Evolutionary conservation across 2,329 filamentous ascomycete species (phyloP).

Genomic region (Fusarium coffeatum): DNA sequence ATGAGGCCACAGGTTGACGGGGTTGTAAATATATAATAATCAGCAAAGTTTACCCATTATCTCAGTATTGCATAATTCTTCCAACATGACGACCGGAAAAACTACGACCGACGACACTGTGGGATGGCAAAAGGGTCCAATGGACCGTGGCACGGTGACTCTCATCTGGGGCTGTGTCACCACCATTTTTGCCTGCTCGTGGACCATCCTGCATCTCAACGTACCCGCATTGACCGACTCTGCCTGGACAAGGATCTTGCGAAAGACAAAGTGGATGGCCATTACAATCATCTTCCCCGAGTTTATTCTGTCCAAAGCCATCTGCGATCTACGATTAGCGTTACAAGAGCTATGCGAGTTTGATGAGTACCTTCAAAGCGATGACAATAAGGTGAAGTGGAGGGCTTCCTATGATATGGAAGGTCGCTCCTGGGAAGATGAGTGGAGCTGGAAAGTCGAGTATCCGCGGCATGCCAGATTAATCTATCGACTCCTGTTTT

Average conservation of each 20-base stretch:
- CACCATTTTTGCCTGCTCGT: background rate
- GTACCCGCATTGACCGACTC: accelerated
- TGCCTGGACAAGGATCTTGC: accelerated
- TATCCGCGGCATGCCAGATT: background rate
- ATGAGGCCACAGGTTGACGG: no score
- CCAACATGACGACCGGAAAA: background rate
- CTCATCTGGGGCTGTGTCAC: background rate
- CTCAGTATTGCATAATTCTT: no score
- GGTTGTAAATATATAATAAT: no score
- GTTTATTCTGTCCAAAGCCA: background rate
- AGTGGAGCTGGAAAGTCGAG: background rate
- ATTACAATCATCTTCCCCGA: background rate
- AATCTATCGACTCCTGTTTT: accelerated
- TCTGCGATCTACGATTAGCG: background rate
- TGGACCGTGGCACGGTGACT: accelerated
- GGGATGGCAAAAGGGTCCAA: background rate
- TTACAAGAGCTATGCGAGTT: accelerated
- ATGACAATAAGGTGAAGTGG: accelerated
- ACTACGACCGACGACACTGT: accelerated
- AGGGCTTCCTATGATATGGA: accelerated
- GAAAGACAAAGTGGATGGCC: background rate
- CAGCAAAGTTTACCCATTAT: no score
- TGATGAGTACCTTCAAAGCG: accelerated
- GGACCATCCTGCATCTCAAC: background rate
- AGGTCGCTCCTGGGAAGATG: no score